Conservation (phyloP, 495 filamentous ascomycete species). For the Clohesyomyces aquaticus region DNA sequence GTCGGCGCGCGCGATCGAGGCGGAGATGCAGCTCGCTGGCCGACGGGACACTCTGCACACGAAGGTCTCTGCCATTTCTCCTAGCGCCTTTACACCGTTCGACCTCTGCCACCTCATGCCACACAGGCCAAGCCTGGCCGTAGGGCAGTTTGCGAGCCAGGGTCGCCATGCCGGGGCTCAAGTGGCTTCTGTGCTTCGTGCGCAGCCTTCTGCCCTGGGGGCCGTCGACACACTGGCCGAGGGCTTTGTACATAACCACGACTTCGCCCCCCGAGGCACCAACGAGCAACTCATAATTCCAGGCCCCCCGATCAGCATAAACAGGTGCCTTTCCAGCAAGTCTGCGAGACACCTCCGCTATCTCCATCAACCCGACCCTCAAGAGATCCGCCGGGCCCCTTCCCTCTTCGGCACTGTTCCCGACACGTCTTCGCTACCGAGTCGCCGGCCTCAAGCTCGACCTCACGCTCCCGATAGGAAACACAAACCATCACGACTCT, state of each 20-base stretch:
- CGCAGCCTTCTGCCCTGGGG: constrained; percentile 34
- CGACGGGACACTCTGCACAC: constrained; percentile 26
- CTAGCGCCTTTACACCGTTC: constrained; percentile 37
- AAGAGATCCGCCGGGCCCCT: constrained; percentile 6
- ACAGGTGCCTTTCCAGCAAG: constrained; percentile 24
- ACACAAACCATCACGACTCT: constrained; percentile 12
- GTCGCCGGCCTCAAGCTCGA: constrained; percentile 28
- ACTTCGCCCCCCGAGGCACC: constrained; percentile 38
- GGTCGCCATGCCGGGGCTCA: constrained; percentile 31
- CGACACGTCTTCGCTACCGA: constrained; percentile 31
- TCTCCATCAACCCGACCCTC: not conserved
- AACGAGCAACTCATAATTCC: constrained; percentile 22
- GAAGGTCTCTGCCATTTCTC: constrained; percentile 41
- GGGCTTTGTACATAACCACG: constrained; percentile 35
- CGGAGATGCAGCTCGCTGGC: constrained; percentile 38
- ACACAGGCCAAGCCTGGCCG: constrained; percentile 15
- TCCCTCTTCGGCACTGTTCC: constrained; percentile 5
- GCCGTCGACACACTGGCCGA: constrained; percentile 26
- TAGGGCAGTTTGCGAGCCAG: constrained; percentile 25
- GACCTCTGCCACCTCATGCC: constrained; percentile 36
- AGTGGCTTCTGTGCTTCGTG: constrained; percentile 34
- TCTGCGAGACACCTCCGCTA: constrained; percentile 1
- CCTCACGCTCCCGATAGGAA: constrained; percentile 1
- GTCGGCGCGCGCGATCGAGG: constrained; percentile 40
- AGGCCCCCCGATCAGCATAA: constrained; percentile 41